Conservation (phyloP, 2,329 filamentous ascomycete species). For the Penicillium verrucosum region DNA sequence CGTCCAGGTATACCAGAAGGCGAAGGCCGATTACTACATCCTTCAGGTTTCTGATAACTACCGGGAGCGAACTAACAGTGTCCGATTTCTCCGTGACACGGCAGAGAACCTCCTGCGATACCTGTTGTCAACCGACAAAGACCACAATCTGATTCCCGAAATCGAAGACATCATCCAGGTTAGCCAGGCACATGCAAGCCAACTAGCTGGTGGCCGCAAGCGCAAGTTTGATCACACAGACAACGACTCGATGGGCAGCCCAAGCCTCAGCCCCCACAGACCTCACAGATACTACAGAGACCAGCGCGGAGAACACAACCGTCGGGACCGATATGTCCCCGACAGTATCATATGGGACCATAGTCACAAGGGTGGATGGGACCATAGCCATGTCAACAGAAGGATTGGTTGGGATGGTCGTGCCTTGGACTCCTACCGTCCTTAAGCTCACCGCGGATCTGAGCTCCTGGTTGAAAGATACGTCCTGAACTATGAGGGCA, state of each 20-base stretch:
- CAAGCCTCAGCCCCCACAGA: background rate
- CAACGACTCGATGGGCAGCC: background rate
- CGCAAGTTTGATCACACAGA: conserved; percentile 35
- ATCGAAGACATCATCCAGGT: conserved; percentile 33
- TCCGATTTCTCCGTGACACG: conserved; percentile 45
- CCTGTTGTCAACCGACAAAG: conserved; percentile 24
- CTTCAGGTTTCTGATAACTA: conserved; percentile 18
- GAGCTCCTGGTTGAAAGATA: background rate
- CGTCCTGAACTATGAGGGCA: background rate
- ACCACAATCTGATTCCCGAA: conserved; percentile 32
- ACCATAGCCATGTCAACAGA: background rate
- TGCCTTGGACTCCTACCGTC: conserved; percentile 28
- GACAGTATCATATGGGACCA: background rate
- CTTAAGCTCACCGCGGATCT: background rate
- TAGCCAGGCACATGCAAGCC: conserved; percentile 35
- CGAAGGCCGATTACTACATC: conserved; percentile 37
- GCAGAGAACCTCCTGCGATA: conserved; percentile 42
- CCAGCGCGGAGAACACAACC: background rate
- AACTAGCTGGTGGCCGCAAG: conserved; percentile 39
- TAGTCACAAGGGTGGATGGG: conserved; percentile 4
- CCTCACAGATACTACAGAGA: background rate
- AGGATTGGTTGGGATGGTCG: conserved; percentile 4
- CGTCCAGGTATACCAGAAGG: conserved; percentile 34
- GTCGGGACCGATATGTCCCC: conserved; percentile 3
- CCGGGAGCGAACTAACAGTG: conserved; percentile 26